Conservation (phyloP, 2,329 filamentous ascomycete genomes). For the Arachnomyces sp. region DNA sequence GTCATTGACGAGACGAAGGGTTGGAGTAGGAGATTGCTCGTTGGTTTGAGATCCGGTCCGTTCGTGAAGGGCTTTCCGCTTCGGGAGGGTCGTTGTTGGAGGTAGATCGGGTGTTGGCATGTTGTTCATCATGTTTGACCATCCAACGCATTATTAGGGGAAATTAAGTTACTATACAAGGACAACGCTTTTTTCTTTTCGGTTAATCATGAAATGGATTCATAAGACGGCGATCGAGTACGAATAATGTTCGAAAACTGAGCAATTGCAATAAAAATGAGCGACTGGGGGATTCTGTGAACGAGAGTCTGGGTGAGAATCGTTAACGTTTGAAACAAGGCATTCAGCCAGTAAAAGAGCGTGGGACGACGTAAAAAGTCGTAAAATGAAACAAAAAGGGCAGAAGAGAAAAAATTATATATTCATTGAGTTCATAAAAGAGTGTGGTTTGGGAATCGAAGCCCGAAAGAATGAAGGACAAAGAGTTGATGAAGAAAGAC, state of each 20-base stretch:
- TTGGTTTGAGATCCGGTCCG: slow-evolving; percentile 39
- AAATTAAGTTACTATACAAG: slow-evolving; percentile 7
- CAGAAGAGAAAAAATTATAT: slow-evolving; percentile 1
- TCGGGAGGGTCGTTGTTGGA: slow-evolving; percentile 25
- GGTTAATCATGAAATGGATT: slow-evolving; percentile 3
- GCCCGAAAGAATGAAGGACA: slow-evolving; percentile 1
- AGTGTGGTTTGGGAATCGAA: slow-evolving; percentile 1
- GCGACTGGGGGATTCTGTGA: slow-evolving; percentile 3
- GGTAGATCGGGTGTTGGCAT: slow-evolving; percentile 15
- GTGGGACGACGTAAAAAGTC: slow-evolving; percentile 3
- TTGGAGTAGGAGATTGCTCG: slow-evolving; percentile 29
- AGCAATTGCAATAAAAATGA: slow-evolving; percentile 6
- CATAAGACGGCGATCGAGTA: no score
- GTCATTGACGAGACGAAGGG: slow-evolving; percentile 29
- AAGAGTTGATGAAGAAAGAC: slow-evolving; percentile 1
- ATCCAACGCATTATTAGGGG: slow-evolving; percentile 1
- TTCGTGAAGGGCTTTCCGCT: slow-evolving; percentile 38
- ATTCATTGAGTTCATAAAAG: slow-evolving; percentile 1
- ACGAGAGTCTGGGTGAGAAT: no score
- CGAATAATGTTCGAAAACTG: slow-evolving; percentile 5
- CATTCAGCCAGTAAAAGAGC: slow-evolving; percentile 6
- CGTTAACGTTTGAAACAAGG: slow-evolving; percentile 4
- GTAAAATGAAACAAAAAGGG: slow-evolving; percentile 6
- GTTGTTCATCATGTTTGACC: slow-evolving; percentile 20
- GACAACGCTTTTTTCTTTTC: slow-evolving; percentile 7